Evolutionary conservation across 805 yeast species (phyloP), one percentile per base, ranked within the genome.

Genomic region (Sugiyamaella lignohabitans): DNA sequence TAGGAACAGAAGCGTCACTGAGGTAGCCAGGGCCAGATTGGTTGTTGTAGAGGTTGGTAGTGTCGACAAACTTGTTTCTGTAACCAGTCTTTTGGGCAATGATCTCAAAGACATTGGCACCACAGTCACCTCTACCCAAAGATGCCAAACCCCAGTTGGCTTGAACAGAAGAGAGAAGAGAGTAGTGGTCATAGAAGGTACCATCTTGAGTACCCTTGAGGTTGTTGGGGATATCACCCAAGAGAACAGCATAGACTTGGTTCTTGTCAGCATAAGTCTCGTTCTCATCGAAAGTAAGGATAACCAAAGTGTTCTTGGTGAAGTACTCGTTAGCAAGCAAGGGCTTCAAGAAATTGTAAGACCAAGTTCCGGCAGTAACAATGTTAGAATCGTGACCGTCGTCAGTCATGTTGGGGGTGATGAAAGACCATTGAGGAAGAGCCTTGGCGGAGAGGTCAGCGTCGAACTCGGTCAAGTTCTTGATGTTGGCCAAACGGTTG

Each of bases 391-490:
- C 76, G 51, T 75, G 76, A 40, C 78, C 80, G 58, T 75, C 78
- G 61, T 73, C 66, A 49, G 75, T 63, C 73, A 73, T 69, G 64
- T 75, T 74, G 48, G 80, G 79, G 38, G 79, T 75, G 59, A 75
- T 68, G 65, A 74, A 67, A 52, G 66, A 53, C 74, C 75, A 75
- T 66, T 75, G 79, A 38, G 79, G 79, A 53, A 74, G 63, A 42
- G 60, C 55, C 52, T 71, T 57, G 54, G 63, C 57, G 30, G 57
- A 58, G 49, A 71, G 56, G 55, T 75, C 79, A 36, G 54, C 52
- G 50, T 69, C 55, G 56, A 75, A 70, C 51, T 65, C 63, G 40
- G 74, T 71, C 54, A 73, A 68, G 62, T 73, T 71, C 65, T 75
- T 73, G 62, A 75, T 68, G 63, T 70, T 66, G 40, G 66, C 60